Conservation (phyloP, 2,329 filamentous ascomycete species). For the Xylaria sp. region DNA sequence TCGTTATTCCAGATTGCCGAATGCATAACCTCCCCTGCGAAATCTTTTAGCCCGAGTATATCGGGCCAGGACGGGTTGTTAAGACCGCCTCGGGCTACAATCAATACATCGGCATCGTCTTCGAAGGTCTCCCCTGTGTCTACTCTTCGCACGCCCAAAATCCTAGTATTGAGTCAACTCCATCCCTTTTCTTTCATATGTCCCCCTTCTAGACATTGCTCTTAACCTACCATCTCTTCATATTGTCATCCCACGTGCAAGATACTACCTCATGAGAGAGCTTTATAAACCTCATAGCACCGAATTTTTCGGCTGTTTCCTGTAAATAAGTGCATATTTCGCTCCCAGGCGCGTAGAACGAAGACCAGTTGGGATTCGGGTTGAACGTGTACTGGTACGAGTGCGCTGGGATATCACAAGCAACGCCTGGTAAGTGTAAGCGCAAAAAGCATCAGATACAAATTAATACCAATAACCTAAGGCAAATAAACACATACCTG, state of each 20-base stretch:
- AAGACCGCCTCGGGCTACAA: conserved; percentile 56
- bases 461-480: neutral
- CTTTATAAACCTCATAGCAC: conserved; percentile 59
- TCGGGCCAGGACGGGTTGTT: conserved; percentile 57
- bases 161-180: conserved; percentile 43
- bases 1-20: conserved; percentile 57
- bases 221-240: conserved; percentile 52
- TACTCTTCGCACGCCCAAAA: conserved; percentile 49
- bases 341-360: conserved; percentile 59
- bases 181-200: neutral
- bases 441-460: neutral
- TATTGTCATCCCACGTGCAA: conserved; percentile 54
- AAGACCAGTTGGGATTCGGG: conserved; percentile 64
- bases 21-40: conserved; percentile 57
- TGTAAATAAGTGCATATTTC: conserved; percentile 63
- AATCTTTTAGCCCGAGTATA: conserved; percentile 54
- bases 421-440: conserved; percentile 43
- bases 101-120: conserved; percentile 55
- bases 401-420: conserved; percentile 55
- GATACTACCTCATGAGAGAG: conserved; percentile 54
- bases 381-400: conserved; percentile 67
- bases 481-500: conserved; percentile 39
- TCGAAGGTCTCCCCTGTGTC: conserved; percentile 51
- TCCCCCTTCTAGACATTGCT: neutral
- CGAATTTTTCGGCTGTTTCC: conserved; percentile 57